Evolutionary conservation across 305 asterid species (phyloP), one percentile per base, ranked within the genome.

Genomic region (Solanum hybrid): DNA sequence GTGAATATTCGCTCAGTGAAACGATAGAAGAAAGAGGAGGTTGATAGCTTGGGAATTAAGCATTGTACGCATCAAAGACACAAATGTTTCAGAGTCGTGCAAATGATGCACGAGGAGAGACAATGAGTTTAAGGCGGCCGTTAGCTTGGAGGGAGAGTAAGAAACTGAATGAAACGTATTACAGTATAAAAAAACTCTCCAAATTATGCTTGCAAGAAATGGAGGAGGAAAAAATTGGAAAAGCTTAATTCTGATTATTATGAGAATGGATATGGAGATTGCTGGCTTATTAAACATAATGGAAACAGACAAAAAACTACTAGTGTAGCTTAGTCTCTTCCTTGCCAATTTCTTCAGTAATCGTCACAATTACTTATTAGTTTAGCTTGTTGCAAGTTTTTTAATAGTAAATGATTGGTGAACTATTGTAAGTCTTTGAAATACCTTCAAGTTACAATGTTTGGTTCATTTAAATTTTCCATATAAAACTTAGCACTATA

Each of bases 241-340:
- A 78, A 94, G 93, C 77, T 32, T 11, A 99, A 94, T 45, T 92
- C 93, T 20, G 97, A 96, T 92, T 96, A 96, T 88, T 95, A 92
- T 92, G 92, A 96, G 82, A 90, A 95, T 96, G 98, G 97, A 96
- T 81, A 89, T 96, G 3, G 99, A 96, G 94, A 94, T 97, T 33
- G 96, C 96, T 0, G 99, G 97, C 34, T 94, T 97, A 94, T 90
- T 97, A 86, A 94, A 94, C 95, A 95, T n/a, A n/a, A n/a, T n/a
- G n/a, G n/a, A n/a, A n/a, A 98, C 92, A 1, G 95, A 97, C 4
- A 96, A 97, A 91, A 95, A 95, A 45, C 97, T 94, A 92, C 87
- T 93, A 90, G 96, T 17, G 33, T 51, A 51, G 68, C 68, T 27
- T 86, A 73, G 12, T 77, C 81, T 78, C 65, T 37, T 33, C 72